Conservation (phyloP, 257 asterid genomes). For the Orobanche coerulescens region DNA sequence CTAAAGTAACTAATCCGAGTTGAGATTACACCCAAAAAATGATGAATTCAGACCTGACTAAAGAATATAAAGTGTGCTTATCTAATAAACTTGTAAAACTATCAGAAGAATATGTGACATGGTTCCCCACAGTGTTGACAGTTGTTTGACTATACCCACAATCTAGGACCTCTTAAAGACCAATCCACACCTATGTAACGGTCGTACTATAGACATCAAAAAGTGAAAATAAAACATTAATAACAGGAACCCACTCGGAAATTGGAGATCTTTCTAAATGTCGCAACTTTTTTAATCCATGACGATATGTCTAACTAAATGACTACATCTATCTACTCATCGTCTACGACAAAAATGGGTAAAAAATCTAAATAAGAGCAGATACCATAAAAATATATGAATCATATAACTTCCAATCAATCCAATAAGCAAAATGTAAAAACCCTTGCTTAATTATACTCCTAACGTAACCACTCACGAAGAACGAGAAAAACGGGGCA, state of each 20-base stretch:
- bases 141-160: not conserved
- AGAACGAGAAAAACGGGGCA: slow-evolving; percentile 12
- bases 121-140: not conserved
- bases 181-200: slow-evolving; percentile 7
- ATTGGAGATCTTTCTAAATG: not conserved
- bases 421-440: slow-evolving; percentile 5
- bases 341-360: slow-evolving; percentile 21
- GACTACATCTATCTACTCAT: not conserved
- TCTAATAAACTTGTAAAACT: slow-evolving; percentile 11
- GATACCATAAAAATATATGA: not conserved
- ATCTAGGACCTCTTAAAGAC: not conserved
- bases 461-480: slow-evolving; percentile 1
- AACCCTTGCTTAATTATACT: not conserved
- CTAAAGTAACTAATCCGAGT: not conserved
- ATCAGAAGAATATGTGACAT: not conserved
- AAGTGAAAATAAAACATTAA: not conserved
- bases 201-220: not conserved
- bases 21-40: slow-evolving; percentile 4
- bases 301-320: not conserved
- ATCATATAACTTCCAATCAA: not conserved
- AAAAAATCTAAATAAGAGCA: not conserved
- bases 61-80: not conserved
- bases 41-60: not conserved
- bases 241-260: slow-evolving; percentile 11
- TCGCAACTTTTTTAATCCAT: not conserved